Percentiles rank a stretch among this genome's conserved stretches.
Evolutionary conservation across 345 rosid genomes (phyloP).

Genomic region (Noccaea caerulescens): DNA sequence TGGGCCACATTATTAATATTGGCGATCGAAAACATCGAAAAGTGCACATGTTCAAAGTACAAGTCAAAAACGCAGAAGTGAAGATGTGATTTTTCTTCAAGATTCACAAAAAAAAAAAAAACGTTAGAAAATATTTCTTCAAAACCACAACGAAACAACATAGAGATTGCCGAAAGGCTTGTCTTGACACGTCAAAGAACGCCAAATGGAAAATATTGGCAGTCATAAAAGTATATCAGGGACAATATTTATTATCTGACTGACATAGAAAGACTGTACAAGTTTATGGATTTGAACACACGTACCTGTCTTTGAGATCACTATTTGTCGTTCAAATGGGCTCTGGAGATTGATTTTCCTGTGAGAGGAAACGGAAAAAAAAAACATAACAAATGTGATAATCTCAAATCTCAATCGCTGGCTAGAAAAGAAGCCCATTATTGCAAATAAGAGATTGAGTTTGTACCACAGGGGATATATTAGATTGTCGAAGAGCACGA

Average conservation of each 20-base stretch:
- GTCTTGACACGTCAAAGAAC: constrained; percentile 6
- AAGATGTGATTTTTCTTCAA: too few species aligned
- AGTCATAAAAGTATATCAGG: not conserved
- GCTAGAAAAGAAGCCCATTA: constrained; percentile 7
- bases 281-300: constrained; percentile 14
- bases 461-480: constrained; percentile 31
- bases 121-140: not conserved
- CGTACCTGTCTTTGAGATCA: constrained; percentile 19
- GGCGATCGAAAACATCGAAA: not conserved
- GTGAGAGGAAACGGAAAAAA: not conserved
- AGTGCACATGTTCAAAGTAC: too few species aligned
- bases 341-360: constrained; percentile 38
- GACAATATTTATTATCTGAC: not conserved
- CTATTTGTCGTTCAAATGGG: constrained; percentile 11
- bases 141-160: constrained; percentile 1
- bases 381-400: not conserved
- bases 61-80: too few species aligned
- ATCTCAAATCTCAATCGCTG: not conserved
- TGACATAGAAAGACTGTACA: not conserved
- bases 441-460: constrained; percentile 16
- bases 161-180: constrained; percentile 1
- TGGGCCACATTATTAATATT: not conserved
- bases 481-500: constrained; percentile 44
- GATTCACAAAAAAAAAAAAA: not conserved
- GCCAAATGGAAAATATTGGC: constrained; percentile 1